Evolutionary conservation across 495 filamentous ascomycete species (phyloP).

Genomic region (Hyaloscypha variabilis): DNA sequence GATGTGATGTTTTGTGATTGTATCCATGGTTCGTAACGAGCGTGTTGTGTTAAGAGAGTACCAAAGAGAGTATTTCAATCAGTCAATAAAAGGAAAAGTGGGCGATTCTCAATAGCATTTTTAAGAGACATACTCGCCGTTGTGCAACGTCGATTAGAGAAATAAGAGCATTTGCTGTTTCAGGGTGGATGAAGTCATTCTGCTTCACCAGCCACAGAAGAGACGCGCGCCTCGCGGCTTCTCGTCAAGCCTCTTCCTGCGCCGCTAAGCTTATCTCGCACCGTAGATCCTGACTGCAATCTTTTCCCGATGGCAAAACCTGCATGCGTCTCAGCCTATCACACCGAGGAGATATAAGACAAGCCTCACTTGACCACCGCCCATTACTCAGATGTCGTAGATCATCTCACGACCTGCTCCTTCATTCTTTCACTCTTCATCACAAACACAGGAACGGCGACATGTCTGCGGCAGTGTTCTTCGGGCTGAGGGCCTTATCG

Average conservation of each 20-base stretch:
- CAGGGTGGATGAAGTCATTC: not conserved
- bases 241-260: not conserved
- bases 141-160: not conserved
- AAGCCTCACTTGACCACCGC: conserved; percentile 15
- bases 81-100: no score
- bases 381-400: not conserved
- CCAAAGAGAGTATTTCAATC: no score
- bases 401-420: conserved; percentile 13
- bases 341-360: conserved; percentile 7
- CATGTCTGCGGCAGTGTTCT: conserved; percentile 17
- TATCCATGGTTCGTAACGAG: not conserved
- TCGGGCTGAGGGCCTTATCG: conserved; percentile 23
- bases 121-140: not conserved
- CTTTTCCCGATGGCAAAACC: no score
- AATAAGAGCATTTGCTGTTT: not conserved
- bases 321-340: conserved; percentile 19
- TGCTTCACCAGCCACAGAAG: not conserved
- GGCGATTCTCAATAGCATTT: no score
- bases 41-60: not conserved
- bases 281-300: not conserved
- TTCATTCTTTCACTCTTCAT: conserved; percentile 13
- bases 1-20: conserved; percentile 17
- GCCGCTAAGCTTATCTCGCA: conserved; percentile 13
- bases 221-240: not conserved
- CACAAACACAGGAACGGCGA: conserved; percentile 10